Conservation (phyloP, 2,329 filamentous ascomycete species). For the Polychaeton citri region DNA sequence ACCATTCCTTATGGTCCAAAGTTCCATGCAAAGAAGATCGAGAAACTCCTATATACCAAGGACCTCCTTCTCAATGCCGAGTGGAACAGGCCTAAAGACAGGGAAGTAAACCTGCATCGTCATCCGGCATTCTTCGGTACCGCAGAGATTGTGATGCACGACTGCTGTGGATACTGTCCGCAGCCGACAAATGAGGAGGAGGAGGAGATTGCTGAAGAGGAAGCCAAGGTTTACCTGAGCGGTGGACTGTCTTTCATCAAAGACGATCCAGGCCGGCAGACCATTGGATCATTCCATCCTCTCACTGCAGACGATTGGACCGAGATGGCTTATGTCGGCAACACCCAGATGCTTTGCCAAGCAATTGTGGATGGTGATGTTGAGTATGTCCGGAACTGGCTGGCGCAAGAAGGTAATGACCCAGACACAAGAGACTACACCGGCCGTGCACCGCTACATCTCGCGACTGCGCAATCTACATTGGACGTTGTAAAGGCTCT, state of each 20-base stretch:
- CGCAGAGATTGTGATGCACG: slow-evolving; percentile 58
- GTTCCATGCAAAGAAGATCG: slow-evolving; percentile 52
- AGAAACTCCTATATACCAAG: slow-evolving; percentile 68
- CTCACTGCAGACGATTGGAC: slow-evolving; percentile 76
- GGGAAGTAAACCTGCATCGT: slow-evolving; percentile 65
- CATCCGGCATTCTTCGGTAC: slow-evolving; percentile 78
- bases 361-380: slow-evolving; percentile 65
- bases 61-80: slow-evolving; percentile 74
- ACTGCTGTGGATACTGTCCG: slow-evolving; percentile 74
- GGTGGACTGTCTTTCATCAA: slow-evolving; percentile 62
- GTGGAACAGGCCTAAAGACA: slow-evolving; percentile 67
- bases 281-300: slow-evolving; percentile 62
- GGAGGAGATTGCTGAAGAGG: slow-evolving; percentile 54
- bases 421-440: slow-evolving; percentile 65
- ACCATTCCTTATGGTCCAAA: slow-evolving; percentile 52
- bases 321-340: slow-evolving; percentile 78
- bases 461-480: slow-evolving; percentile 57
- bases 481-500: slow-evolving; percentile 57
- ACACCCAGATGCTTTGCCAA: slow-evolving; percentile 63
- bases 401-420: slow-evolving; percentile 52
- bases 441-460: slow-evolving; percentile 64
- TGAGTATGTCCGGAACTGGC: slow-evolving; percentile 58
- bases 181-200: slow-evolving; percentile 57
- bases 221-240: slow-evolving; percentile 62
- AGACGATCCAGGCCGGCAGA: slow-evolving; percentile 69